Base-by-base conservation (phyloP, 2,329 filamentous ascomycete genomes). In the Amphichorda felina region DNA sequence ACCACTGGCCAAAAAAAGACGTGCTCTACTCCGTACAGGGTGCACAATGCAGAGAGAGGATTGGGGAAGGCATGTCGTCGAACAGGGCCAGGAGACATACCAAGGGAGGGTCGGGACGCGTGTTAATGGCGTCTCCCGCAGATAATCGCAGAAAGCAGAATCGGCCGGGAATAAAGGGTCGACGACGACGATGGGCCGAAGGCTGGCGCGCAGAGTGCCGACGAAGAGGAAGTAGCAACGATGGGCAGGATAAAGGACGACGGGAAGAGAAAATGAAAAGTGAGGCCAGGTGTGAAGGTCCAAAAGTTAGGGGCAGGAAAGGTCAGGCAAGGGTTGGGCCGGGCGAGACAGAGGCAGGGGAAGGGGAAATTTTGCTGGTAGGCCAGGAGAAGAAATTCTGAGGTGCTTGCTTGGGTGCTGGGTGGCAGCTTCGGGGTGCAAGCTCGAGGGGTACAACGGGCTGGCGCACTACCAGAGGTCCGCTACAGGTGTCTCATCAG, bases 121-220 rank as follows among this genome's bases (percentile, higher is more conserved):
- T 35, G n/a, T n/a, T 29, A 26, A 26, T 26, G 19, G 35, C 34
- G 34, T 29, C 34, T 35, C 33, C 33, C 33, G 18, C 7, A 30
- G 21, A 33, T 22, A 21, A 38, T 38, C 32, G 37, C 32, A 27
- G 25, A 27, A 38, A 35, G 19, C 21, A 38, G 37, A 38, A 21
- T 31, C 22, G 37, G 33, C 32, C 37, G 35, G 18, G 18, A 38
- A 36, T 9, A 21, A 35, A 30, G 31, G 30, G 13, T 38, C 36
- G 30, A 38, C 30, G 27, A 33, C 26, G 24, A 31, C 24, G 27
- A 33, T 16, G 19, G 37, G 27, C 25, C 26, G 15, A 9, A 21
- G 18, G 36, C 18, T 26, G 36, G 24, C 31, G 24, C 36, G 29
- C 30, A 34, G 21, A 13, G n/a, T 19, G 15, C 11, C 25, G 30